Evolutionary conservation across 805 yeast species (phyloP), one percentile per base, ranked within the genome.

Genomic region (Ogataea ramenticola): DNA sequence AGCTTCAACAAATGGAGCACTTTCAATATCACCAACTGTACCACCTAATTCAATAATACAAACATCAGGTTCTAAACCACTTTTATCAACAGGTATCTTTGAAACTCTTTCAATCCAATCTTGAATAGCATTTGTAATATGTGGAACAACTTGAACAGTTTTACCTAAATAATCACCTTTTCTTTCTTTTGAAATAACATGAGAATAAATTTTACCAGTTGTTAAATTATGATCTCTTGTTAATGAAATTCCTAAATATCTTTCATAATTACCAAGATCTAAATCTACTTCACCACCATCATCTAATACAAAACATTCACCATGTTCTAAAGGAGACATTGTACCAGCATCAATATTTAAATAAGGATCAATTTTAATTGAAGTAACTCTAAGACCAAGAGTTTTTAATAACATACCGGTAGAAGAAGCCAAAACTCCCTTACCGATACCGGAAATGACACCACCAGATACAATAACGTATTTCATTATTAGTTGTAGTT

Each of bases 341-440:
- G 99, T 93, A 57, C 99, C 99, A 34, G 99, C 99, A 71, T 93
- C 99, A 55, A 93, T 88, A 70, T 93, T 93, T 95, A 93, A 86
- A 69, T 93, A 93, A 35, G 99, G 99, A 71, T 93, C 99, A 59
- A 93, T 93, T 67, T 93, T 93, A 71, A 93, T 91, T 15, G 98
- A 89, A 4, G 99, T 91, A 49, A 91, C 98, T 62, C 95, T 82
- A 58, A 86, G 75, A 48, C 99, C 99, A 46, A 87, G 70, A 35
- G 99, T 90, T 67, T 93, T 93, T 67, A 93, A 77, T 51, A 93
- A 67, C 68, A 93, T 80, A 48, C 99, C 99, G 30, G 98, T 93
- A 48, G 97, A 88, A 31, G 97, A 89, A 48, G 99, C 99, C 47
- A 85, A 75, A 50, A 93, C 99, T 67, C 99, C 99, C 66, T 93